phyloP scores from a whole-genome alignment of 208 protist genomes.

The Wallacemonas collosoma region DNA sequence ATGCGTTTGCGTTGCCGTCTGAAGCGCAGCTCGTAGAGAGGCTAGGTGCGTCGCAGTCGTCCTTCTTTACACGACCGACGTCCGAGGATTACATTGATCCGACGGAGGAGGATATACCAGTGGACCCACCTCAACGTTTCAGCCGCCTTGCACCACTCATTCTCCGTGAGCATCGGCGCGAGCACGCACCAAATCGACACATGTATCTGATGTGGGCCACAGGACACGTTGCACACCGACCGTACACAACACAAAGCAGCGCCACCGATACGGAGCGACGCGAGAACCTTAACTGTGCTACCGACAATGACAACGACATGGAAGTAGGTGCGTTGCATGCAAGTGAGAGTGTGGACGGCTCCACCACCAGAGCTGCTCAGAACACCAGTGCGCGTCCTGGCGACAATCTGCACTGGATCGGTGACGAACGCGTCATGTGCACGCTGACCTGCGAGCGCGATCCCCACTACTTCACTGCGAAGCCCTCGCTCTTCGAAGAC shows the following conservation, averaged over 20 bases:
- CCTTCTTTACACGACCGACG: constrained; percentile 70
- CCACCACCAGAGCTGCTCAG: no score
- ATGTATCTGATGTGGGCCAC: constrained; percentile 80
- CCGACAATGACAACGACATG: not conserved
- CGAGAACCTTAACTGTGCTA: not conserved
- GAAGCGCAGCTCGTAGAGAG: constrained; percentile 23
- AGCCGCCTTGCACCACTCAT: constrained; percentile 61
- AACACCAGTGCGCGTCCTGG: no score
- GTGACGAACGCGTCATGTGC: constrained; percentile 71
- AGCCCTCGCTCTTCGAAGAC: constrained; percentile 56
- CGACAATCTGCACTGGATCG: constrained; percentile 39
- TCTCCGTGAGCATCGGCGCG: constrained; percentile 59
- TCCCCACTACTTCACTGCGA: constrained; percentile 57
- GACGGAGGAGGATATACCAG: constrained; percentile 54
- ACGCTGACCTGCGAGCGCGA: constrained; percentile 62
- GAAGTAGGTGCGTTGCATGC: constrained; percentile 9
- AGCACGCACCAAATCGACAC: constrained; percentile 60
- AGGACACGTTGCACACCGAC: constrained; percentile 30
- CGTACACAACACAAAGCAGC: not conserved
- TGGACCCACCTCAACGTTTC: constrained; percentile 58
- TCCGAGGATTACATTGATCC: constrained; percentile 70
- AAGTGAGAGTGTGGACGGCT: not conserved
- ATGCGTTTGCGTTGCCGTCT: constrained; percentile 9
- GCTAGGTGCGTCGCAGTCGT: constrained; percentile 23
- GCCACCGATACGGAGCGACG: not conserved